Percentiles rank a stretch among this genome's conserved stretches.
Conservation (phyloP, 768 basidiomycete species). For the Hygrophorus pudorinus region DNA sequence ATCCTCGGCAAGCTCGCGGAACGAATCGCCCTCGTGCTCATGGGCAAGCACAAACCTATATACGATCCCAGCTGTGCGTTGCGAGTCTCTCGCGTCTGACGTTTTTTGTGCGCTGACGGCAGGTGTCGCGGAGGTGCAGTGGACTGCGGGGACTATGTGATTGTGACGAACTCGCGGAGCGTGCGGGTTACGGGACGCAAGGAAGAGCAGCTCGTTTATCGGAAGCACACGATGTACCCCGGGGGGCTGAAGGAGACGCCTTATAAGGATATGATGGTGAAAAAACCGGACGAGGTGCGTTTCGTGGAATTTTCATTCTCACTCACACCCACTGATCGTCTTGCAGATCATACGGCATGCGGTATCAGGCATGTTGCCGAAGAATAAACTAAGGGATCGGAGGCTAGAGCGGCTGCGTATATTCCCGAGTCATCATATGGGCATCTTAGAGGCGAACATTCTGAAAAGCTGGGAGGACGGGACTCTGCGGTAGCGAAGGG, state of each 20-base stretch:
- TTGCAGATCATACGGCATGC: slow-evolving; percentile 86
- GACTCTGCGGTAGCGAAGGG: slow-evolving; percentile 28
- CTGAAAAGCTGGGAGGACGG: slow-evolving; percentile 81
- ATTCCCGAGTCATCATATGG: slow-evolving; percentile 73
- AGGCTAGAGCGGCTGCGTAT: slow-evolving; percentile 83
- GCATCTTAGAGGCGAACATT: slow-evolving; percentile 67
- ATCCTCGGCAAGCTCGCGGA: too few relatives aligned
- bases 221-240: slow-evolving; percentile 87
- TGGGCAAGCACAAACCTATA: too few relatives aligned
- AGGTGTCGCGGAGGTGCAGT: too few relatives aligned
- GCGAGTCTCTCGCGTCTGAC: too few relatives aligned
- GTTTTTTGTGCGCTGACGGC: too few relatives aligned
- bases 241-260: slow-evolving; percentile 90
- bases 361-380: slow-evolving; percentile 97
- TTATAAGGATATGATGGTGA: slow-evolving; percentile 74
- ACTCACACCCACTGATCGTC: slow-evolving; percentile 2
- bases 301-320: neutral
- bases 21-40: too few relatives aligned
- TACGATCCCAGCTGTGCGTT: too few relatives aligned
- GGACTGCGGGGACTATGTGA: too few relatives aligned
- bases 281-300: slow-evolving; percentile 83
- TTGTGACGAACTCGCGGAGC: too few relatives aligned
- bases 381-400: slow-evolving; percentile 89
- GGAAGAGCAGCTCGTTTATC: too few relatives aligned
- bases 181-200: too few relatives aligned